Evolutionary conservation across 495 filamentous ascomycete species (phyloP).

Genomic region (Annulohypoxylon nitens): DNA sequence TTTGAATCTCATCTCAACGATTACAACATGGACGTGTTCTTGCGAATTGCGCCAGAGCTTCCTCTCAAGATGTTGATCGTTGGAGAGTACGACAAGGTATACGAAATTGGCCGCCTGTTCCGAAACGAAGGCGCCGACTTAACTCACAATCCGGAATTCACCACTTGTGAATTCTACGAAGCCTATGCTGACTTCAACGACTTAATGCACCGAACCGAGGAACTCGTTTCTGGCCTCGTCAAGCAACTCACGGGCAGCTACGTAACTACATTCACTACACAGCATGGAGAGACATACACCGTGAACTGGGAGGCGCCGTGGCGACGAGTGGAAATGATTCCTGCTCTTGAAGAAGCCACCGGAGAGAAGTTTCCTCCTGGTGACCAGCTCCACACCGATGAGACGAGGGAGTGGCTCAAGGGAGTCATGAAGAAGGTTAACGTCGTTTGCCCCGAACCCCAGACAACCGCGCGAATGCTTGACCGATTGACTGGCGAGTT

Average conservation of each 20-base stretch:
- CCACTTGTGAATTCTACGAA: slow-evolving; percentile 96
- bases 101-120: slow-evolving; percentile 92
- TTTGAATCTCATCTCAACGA: slow-evolving; percentile 97
- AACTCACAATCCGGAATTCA: slow-evolving; percentile 99
- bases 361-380: slow-evolving; percentile 94
- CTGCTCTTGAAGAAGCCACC: slow-evolving; percentile 86
- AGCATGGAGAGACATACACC: slow-evolving; percentile 83
- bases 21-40: slow-evolving; percentile 89
- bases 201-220: slow-evolving; percentile 92
- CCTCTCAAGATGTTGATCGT: slow-evolving; percentile 97
- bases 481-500: slow-evolving; percentile 97
- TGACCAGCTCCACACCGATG: slow-evolving; percentile 88
- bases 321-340: slow-evolving; percentile 96
- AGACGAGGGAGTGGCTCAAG: slow-evolving; percentile 89
- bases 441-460: slow-evolving; percentile 88
- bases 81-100: slow-evolving; percentile 91
- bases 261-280: slow-evolving; percentile 83
- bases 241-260: slow-evolving; percentile 89
- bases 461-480: slow-evolving; percentile 96
- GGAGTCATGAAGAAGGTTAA: slow-evolving; percentile 86
- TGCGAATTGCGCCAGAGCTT: slow-evolving; percentile 93
- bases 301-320: slow-evolving; percentile 98
- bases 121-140: slow-evolving; percentile 96
- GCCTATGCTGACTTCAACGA: slow-evolving; percentile 95
- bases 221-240: slow-evolving; percentile 91